Percentiles rank a stretch among this genome's conserved stretches.
phyloP scores from a whole-genome alignment of 2,329 filamentous ascomycete species.

The Leptodontidium sp. region DNA sequence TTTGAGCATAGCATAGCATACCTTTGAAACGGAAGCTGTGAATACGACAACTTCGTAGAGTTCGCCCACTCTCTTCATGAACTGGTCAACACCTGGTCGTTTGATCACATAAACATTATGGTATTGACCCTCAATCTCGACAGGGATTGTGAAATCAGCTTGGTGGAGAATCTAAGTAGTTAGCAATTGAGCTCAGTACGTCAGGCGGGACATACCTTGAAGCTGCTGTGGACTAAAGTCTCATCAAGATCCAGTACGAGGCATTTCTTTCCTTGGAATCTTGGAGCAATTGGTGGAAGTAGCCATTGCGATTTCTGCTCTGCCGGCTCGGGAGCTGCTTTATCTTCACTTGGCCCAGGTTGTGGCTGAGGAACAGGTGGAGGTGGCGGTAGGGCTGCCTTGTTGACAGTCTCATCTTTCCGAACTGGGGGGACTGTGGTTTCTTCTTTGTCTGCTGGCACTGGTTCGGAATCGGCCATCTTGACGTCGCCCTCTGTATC shows the following conservation, averaged over 20 bases:
- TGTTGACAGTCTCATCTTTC: constrained; percentile 37
- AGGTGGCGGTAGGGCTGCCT: constrained; percentile 38
- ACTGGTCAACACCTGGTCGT: constrained; percentile 96
- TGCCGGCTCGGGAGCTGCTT: constrained; percentile 35
- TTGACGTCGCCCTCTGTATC: constrained; percentile 41
- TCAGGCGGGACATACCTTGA: constrained; percentile 74
- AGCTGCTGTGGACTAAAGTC: constrained; percentile 97
- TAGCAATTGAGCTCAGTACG: neutral
- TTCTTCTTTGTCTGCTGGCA: constrained; percentile 38
- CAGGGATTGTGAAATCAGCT: constrained; percentile 98
- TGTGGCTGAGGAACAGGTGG: constrained; percentile 39
- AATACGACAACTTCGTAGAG: constrained; percentile 99
- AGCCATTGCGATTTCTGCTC: constrained; percentile 56
- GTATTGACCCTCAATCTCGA: constrained; percentile 98
- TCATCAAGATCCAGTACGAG: constrained; percentile 95
- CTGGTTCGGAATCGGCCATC: constrained; percentile 39
- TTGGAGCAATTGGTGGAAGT: constrained; percentile 81
- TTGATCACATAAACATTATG: constrained; percentile 99
- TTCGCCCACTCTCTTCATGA: constrained; percentile 98
- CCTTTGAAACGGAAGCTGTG: constrained; percentile 97
- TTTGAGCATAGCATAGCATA: constrained; percentile 50
- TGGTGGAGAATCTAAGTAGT: constrained; percentile 84
- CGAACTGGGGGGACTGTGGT: constrained; percentile 32
- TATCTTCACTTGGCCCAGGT: constrained; percentile 34
- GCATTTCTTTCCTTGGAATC: constrained; percentile 89